Evolutionary conservation across 2,329 filamentous ascomycete genomes (phyloP).

Genomic region (Pestalotiopsis sp.): DNA sequence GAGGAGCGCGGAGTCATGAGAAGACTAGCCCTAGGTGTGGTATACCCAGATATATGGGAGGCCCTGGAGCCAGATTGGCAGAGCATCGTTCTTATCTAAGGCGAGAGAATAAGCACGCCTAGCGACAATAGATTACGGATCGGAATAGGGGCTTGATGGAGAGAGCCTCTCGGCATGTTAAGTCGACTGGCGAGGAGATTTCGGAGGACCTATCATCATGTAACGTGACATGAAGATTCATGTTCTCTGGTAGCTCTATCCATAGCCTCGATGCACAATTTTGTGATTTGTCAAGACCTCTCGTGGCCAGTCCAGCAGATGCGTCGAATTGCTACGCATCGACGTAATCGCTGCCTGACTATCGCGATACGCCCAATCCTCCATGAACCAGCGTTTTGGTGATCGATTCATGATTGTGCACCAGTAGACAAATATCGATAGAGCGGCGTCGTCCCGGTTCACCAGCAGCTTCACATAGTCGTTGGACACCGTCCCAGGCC

Average conservation of each 20-base stretch:
- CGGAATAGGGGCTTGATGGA: background rate
- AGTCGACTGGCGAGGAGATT: too few relatives aligned
- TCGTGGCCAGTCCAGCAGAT: conserved; percentile 5
- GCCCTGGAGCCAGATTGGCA: background rate
- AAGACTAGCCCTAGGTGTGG: background rate
- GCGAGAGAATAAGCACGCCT: too few relatives aligned
- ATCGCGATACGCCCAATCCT: conserved; percentile 22
- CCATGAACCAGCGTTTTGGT: conserved; percentile 24
- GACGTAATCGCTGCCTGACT: conserved; percentile 18
- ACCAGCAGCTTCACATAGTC: conserved; percentile 21
- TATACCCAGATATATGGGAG: background rate
- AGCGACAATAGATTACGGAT: background rate
- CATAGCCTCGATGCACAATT: background rate
- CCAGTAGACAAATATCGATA: conserved; percentile 25
- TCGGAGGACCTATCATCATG: too few relatives aligned
- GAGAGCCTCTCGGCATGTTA: background rate
- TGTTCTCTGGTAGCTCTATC: background rate
- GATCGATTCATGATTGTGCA: conserved; percentile 24
- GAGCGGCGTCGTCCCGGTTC: conserved; percentile 18
- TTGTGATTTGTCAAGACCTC: background rate
- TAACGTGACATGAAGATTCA: background rate
- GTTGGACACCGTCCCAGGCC: conserved; percentile 21
- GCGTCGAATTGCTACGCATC: conserved; percentile 2
- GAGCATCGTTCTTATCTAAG: background rate
- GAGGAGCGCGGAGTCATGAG: background rate